These are phyloP conservation scores for Melanomma pulvis-pyrius DNA, from an alignment of 495 filamentous ascomycete species.

Conservation along the genomic window DNA sequence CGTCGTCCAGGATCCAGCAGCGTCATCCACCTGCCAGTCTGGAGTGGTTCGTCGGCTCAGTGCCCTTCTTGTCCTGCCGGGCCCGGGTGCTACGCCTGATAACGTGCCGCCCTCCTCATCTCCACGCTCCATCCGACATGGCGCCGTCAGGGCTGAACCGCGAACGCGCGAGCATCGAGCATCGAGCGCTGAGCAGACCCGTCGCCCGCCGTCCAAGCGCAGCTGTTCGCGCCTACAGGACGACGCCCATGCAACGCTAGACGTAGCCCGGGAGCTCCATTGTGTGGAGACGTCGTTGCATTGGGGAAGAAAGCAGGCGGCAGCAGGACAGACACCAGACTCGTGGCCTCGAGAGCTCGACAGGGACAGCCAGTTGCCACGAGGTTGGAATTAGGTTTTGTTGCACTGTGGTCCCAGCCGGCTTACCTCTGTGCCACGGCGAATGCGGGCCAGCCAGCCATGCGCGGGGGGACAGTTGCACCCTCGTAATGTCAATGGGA, in stretches of 20 bases:
- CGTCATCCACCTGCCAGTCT: conserved; percentile 17
- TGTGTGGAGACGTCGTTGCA: conserved; percentile 4
- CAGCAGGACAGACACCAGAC: neutral
- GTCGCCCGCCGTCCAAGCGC: neutral
- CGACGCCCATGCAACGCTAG: conserved; percentile 8
- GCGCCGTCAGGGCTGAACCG: neutral
- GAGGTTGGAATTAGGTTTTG: conserved; percentile 23
- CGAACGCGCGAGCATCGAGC: neutral
- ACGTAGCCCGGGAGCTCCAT: conserved; percentile 14
- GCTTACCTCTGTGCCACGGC: conserved; percentile 14
- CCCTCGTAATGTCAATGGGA: neutral
- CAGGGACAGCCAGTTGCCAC: neutral
- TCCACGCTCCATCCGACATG: neutral
- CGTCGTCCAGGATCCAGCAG: neutral
- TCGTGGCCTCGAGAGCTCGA: neutral
- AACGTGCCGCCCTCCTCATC: conserved; percentile 11
- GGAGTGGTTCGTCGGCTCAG: conserved; percentile 4
- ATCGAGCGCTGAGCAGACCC: neutral
- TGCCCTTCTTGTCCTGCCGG: neutral
- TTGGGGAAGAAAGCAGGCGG: neutral
- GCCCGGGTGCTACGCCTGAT: neutral
- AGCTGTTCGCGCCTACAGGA: neutral
- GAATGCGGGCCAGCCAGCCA: neutral
- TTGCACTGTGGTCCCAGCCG: neutral
- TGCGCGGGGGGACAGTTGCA: neutral